Base-by-base conservation (phyloP, 768 basidiomycete species). In the Hypsizygus marmoreus region DNA sequence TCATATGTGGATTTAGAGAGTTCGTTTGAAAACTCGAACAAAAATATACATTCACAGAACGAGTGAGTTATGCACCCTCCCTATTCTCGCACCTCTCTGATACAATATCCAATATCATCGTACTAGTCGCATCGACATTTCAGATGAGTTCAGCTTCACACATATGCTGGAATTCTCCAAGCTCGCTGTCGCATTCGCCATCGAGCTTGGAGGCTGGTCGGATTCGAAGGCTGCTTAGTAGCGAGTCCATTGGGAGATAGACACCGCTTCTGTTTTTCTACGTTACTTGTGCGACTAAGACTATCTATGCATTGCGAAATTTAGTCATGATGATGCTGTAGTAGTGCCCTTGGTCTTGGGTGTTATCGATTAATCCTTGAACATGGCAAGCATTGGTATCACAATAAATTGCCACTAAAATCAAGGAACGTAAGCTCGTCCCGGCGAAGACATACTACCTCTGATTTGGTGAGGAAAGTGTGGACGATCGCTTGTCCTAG, bases 151-250 rank as follows among this genome's bases (percentile, higher is more conserved):
- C 68, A 88, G 85, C 60, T 97, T 95, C 63, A 66, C 72, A 4
- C 94, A 97, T 63, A 91, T 95, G 89, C 57, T 88, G 45, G 85
- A 92, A 67, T 92, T 92, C 67, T 88, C 88, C 39, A 91, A 91
- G 71, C 71, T 92, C 42, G 86, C 84, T 28, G 82, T 87, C 20
- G 88, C 86, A 1, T 88, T 86, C 60, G 87, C 81, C 8, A 77
- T 91, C 51, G 90, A 91, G 62, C 74, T 91, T 23, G 81, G 81
- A 70, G 67, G 82, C 66, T 68, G 65, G 57, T 64, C 66, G 22
- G 54, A 66, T n/a, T 38, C 23, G 4, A 19, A 9, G 34, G 23
- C 13, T 8, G 9, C 34, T 14, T 36, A 14, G 16, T n/a, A n/a
- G n/a, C n/a, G n/a, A n/a, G n/a, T n/a, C n/a, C n/a, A n/a, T n/a